Conservation (phyloP, 2,329 filamentous ascomycete species). For the Cordyceps fumosorosea region DNA sequence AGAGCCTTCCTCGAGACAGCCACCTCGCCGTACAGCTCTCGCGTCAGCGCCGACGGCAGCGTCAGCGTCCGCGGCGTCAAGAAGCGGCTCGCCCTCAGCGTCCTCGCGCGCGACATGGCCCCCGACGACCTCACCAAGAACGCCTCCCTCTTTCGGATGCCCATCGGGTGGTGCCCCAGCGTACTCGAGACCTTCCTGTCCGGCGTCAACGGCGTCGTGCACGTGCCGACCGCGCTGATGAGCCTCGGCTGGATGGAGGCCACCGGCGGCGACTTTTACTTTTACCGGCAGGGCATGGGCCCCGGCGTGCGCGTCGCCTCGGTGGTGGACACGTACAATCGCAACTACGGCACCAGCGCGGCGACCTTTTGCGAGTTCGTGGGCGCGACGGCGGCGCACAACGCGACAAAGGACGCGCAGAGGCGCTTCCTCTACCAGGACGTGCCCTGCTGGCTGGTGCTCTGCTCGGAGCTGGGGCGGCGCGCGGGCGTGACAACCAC, state of each 20-base stretch:
- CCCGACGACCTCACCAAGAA: not conserved
- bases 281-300: slow-evolving; percentile 16
- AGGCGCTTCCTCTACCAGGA: slow-evolving; percentile 8
- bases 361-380: slow-evolving; percentile 11
- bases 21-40: slow-evolving; percentile 14
- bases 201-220: slow-evolving; percentile 14
- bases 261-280: slow-evolving; percentile 15
- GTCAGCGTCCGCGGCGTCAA: slow-evolving; percentile 14
- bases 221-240: slow-evolving; percentile 14
- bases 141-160: slow-evolving; percentile 5
- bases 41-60: slow-evolving; percentile 10
- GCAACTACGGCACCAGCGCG: slow-evolving; percentile 8
- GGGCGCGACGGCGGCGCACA: slow-evolving; percentile 11
- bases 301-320: slow-evolving; percentile 13
- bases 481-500: slow-evolving; percentile 6
- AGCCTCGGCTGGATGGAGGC: slow-evolving; percentile 16
- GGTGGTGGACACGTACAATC: not conserved
- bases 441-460: slow-evolving; percentile 9
- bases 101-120: not conserved
- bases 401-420: slow-evolving; percentile 13
- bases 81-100: slow-evolving; percentile 4
- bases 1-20: slow-evolving; percentile 10
- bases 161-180: slow-evolving; percentile 12
- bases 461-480: slow-evolving; percentile 7
- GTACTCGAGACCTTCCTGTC: slow-evolving; percentile 13